Evolutionary conservation across 768 basidiomycete genomes (phyloP), one percentile per base, ranked within the genome.

Genomic region (Lentinus brumalis): DNA sequence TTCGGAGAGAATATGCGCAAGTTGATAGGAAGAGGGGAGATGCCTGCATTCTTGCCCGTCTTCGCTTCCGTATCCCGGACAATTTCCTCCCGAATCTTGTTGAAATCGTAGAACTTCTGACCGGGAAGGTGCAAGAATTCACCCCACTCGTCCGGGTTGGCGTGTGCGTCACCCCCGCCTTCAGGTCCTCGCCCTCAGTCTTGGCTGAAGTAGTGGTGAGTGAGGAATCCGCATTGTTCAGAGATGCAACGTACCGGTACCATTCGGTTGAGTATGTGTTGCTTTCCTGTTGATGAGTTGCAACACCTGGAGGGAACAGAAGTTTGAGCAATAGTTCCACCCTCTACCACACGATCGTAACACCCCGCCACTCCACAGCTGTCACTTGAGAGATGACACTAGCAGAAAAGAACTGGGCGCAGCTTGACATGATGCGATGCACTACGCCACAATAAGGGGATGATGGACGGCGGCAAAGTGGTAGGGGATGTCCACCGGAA

Each of bases 41-140:
- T 98, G 60, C 97, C 96, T 44, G 96, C 96, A 72, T 99, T 99
- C 75, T 91, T 92, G 60, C 97, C 97, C 0, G 97, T 99, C 84
- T 98, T 98, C 60, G 92, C 92, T 73, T 98, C 97, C 1, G 97
- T 99, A 74, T 99, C 97, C 64, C 88, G 87, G 32, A 98, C 84
- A 66, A 99, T 99, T 76, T 99, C 97, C 42, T 90, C 92, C 59
- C 96, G 83, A 72, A 98, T 97, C 82, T 97, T 96, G 76, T 87
- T 82, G 78, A 99, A 99, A 79, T 99, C 96, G 74, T 89, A 93
- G 77, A 98, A 96, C 77, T 98, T 99, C 79, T 98, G 92, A 61
- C 92, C 91, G 0, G 96, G 97, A 41, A 98, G 83, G 69, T 95
- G 94, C 32, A 98, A 81, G 83, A 99, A 99, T 76, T 99, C 97